Conservation (phyloP, 768 basidiomycete genomes). For the Tubosaeta sp. region DNA sequence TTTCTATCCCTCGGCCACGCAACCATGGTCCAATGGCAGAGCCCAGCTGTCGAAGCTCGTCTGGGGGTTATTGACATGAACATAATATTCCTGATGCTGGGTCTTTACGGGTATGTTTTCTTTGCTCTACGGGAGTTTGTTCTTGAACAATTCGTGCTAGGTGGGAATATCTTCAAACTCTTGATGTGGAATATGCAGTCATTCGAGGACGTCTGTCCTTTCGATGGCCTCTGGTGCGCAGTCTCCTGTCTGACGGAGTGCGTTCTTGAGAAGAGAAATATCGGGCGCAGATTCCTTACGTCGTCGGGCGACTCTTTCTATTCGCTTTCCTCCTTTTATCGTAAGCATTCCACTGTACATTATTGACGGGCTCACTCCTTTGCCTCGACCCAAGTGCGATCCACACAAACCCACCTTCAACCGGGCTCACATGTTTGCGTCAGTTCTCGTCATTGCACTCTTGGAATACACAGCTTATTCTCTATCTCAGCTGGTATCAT, state of each 20-base stretch:
- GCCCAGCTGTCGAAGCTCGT: conserved; percentile 1
- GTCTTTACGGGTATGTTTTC: conserved; percentile 21
- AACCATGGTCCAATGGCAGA: conserved; percentile 21
- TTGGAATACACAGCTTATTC: neutral
- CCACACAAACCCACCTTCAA: neutral
- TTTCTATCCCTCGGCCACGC: no score
- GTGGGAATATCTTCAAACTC: conserved; percentile 23
- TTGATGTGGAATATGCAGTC: conserved; percentile 21
- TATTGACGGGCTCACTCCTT: neutral
- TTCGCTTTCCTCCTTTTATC: conserved; percentile 14
- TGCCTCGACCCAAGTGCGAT: conserved; percentile 7
- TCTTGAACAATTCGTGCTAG: conserved; percentile 2
- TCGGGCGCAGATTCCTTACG: conserved; percentile 18
- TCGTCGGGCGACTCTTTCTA: conserved; percentile 17
- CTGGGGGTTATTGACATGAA: conserved; percentile 1
- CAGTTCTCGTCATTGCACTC: neutral
- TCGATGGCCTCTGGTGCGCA: conserved; percentile 24
- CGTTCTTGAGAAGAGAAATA: neutral
- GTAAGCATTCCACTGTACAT: conserved; percentile 6
- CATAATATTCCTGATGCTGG: conserved; percentile 15
- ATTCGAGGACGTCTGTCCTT: conserved; percentile 22
- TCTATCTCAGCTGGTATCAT: conserved; percentile 3
- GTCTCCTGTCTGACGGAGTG: neutral
- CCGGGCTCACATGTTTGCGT: conserved; percentile 12
- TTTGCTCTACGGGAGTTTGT: neutral